Evolutionary conservation across 345 rosid species (phyloP).

Genomic region (Citrus glauca): DNA sequence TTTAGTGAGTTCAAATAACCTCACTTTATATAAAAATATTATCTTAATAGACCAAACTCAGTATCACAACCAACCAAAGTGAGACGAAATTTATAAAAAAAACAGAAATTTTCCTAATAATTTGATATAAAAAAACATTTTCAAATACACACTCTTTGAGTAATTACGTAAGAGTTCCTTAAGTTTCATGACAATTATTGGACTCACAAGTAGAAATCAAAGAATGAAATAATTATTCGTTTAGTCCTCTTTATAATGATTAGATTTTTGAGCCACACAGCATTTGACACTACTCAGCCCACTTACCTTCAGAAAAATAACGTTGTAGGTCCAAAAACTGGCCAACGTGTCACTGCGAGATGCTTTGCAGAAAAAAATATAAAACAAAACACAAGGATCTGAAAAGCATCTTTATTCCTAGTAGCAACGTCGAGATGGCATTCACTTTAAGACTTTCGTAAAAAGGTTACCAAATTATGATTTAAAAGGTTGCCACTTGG

Average conservation of each 20-base stretch:
- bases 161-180: too few species aligned
- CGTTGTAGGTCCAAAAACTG: background rate
- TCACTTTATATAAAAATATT: too few species aligned
- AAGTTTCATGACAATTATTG: background rate
- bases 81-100: background rate
- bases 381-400: background rate
- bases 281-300: background rate
- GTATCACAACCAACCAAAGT: too few species aligned
- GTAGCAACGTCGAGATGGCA: background rate
- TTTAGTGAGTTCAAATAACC: accelerated
- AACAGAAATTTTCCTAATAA: too few species aligned
- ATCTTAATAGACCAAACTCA: too few species aligned
- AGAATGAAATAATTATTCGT: background rate
- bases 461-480: background rate
- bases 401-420: background rate
- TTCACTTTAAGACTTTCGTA: background rate
- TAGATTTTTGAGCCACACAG: background rate
- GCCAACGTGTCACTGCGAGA: background rate
- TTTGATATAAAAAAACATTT: too few species aligned
- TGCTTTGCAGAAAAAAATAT: too few species aligned
- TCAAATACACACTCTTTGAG: too few species aligned
- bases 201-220: background rate
- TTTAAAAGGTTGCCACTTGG: too few species aligned
- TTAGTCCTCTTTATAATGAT: background rate
- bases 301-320: background rate